Percentiles rank a stretch among this genome's conserved stretches.
phyloP scores from a whole-genome alignment of 306 rosid species.

The Betula pendula region DNA sequence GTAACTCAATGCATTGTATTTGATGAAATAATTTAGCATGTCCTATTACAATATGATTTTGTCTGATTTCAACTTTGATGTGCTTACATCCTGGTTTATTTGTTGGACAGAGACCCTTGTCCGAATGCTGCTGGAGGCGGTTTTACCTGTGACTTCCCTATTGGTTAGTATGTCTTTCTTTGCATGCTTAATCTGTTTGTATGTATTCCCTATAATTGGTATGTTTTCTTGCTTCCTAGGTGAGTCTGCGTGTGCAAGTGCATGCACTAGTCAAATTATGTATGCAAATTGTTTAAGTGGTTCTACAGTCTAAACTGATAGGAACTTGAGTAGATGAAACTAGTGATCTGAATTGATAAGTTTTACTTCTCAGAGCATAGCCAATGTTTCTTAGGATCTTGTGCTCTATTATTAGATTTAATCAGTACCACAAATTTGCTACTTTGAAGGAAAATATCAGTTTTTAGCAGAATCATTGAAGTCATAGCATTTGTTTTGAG shows the following conservation, averaged over 20 bases:
- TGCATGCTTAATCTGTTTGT: neutral
- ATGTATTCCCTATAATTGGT: constrained; percentile 5
- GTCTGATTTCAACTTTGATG: constrained; percentile 22
- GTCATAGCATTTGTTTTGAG: neutral
- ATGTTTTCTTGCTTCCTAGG: neutral
- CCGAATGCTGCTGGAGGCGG: constrained; percentile 55
- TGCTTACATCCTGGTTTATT: constrained; percentile 29
- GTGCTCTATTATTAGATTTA: neutral
- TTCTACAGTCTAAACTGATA: neutral
- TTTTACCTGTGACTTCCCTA: constrained; percentile 56
- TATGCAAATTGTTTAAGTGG: neutral
- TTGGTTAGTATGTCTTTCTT: constrained; percentile 49
- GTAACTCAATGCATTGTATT: constrained; percentile 1
- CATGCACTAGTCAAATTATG: neutral
- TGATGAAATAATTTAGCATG: constrained; percentile 16
- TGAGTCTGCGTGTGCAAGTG: neutral
- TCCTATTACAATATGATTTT: constrained; percentile 7
- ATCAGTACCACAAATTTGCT: too few relatives aligned
- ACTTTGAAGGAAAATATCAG: too few relatives aligned
- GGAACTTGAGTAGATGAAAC: neutral
- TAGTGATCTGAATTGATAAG: neutral
- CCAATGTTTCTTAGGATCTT: neutral
- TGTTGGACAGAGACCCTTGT: constrained; percentile 53
- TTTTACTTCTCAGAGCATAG: neutral
- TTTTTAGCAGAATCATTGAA: too few relatives aligned